Conservation (phyloP, 257 asterid species). For the Solanum bulbocastanum region DNA sequence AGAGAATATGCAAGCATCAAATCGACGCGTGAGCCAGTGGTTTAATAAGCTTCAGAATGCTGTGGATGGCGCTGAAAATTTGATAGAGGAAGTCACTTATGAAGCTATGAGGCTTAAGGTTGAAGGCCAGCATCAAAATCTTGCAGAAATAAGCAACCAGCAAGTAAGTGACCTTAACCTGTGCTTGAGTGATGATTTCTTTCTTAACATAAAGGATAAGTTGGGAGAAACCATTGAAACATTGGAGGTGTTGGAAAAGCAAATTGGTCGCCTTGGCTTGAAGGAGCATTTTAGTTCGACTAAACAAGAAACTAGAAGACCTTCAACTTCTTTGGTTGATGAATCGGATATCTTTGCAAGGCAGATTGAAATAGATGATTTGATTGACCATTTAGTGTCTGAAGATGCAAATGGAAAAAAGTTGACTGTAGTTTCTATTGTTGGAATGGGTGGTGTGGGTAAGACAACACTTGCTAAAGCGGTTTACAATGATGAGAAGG, state of each 20-base stretch:
- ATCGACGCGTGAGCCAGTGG: neutral
- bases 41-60: accelerated
- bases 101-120: constrained; percentile 1
- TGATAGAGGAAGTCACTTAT: constrained; percentile 2
- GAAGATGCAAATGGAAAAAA: neutral
- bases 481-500: constrained; percentile 26
- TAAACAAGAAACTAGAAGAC: neutral
- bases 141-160: neutral
- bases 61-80: neutral
- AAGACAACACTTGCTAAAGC: constrained; percentile 46
- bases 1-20: neutral
- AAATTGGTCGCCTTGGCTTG: neutral
- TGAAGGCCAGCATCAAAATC: neutral
- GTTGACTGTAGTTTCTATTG: neutral
- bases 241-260: neutral
- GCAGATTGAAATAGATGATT: neutral
- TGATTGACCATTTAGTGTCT: neutral
- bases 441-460: constrained; percentile 36
- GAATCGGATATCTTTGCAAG: neutral
- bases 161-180: neutral
- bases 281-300: neutral
- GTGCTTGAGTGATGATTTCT: neutral
- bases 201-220: neutral
- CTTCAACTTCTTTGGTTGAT: constrained; percentile 7
- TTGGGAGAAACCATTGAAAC: neutral